Evolutionary conservation across 1,139 yeast genomes (phyloP), one percentile per base, ranked within the genome.

Genomic region (Taphrina confusa): DNA sequence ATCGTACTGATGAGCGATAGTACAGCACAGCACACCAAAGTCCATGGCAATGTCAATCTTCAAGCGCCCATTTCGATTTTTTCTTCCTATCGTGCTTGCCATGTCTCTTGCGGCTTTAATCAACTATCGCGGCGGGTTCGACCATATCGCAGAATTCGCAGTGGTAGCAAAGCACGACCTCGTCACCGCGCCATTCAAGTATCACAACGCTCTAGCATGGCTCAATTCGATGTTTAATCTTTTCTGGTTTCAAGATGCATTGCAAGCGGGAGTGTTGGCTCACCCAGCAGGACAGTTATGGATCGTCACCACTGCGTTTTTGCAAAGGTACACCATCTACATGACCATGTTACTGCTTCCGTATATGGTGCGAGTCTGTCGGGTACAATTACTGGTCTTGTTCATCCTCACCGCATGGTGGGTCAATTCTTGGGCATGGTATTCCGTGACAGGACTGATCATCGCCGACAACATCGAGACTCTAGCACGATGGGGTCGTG

Each of bases 181-280:
- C 9, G 14, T 30, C 18, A 14, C 31, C 11, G 30, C 23, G 8
- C 46, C 46, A 22, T 40, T 40, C 2, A 1, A 22, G 20, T 40
- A 40, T 30, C 14, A 18, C 31, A 14, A 2, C 1, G 46, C 23
- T 16, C 9, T 40, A 11, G 46, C 46, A 6, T 40, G 46, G 46
- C 46, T 40, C 31, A 40, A 40, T 16, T 40, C 46, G 14, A 40
- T 40, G 46, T 40, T 40, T 30, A 40, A 40, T n/a, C 46, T 40
- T 6, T 40, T 40, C 46, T 40, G 46, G 46, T 40, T 40, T 2
- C 28, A 40, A 12, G 46, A 40, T 20, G 46, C 46, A 4, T 23
- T 40, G 5, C 46, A 40, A n/a, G 46, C 46, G 4, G 46, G 46
- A 22, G 46, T 40, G 11, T n/a, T 40, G 8, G 46, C 46, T 12